Percentiles rank a stretch among this genome's conserved stretches.
These are phyloP conservation scores for Myriangium duriaei DNA, from an alignment of 2,329 filamentous ascomycete species.

Conservation along the genomic window DNA sequence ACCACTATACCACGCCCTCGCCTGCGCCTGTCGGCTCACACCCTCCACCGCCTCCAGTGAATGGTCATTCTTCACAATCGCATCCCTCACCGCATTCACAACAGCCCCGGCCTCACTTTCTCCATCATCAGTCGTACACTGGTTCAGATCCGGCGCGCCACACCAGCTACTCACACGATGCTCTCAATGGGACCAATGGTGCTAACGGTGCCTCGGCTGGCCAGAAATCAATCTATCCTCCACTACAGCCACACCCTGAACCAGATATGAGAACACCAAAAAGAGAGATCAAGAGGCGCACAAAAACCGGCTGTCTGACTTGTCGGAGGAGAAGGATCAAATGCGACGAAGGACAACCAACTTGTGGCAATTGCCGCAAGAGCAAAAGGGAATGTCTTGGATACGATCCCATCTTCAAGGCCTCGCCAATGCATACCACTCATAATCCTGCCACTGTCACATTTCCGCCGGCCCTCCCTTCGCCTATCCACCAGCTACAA, in stretches of 20 bases:
- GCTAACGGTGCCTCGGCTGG: conserved; percentile 15
- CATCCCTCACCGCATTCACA: neutral
- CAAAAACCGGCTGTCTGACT: conserved; percentile 53
- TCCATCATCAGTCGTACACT: neutral
- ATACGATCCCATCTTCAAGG: conserved; percentile 80
- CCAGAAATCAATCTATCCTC: conserved; percentile 37
- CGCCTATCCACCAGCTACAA: conserved; percentile 8
- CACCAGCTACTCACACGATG: conserved; percentile 13
- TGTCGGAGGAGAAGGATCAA: conserved; percentile 59
- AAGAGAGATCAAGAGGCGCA: conserved; percentile 64
- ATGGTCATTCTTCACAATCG: neutral
- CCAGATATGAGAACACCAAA: conserved; percentile 50
- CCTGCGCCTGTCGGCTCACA: neutral
- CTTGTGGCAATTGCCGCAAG: conserved; percentile 82
- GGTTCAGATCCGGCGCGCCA: neutral
- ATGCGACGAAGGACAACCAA: conserved; percentile 94
- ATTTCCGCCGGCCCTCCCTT: neutral
- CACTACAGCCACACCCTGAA: conserved; percentile 40
- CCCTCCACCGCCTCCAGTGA: too few relatives aligned
- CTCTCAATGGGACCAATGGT: conserved; percentile 15
- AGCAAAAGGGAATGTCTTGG: conserved; percentile 77
- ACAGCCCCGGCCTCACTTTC: neutral
- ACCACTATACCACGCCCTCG: neutral
- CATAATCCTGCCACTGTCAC: conserved; percentile 57
- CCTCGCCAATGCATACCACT: conserved; percentile 54